Percentiles rank a stretch among this genome's conserved stretches.
Evolutionary conservation across 257 asterid species (phyloP).

Genomic region (Salvia miltiorrhiza): DNA sequence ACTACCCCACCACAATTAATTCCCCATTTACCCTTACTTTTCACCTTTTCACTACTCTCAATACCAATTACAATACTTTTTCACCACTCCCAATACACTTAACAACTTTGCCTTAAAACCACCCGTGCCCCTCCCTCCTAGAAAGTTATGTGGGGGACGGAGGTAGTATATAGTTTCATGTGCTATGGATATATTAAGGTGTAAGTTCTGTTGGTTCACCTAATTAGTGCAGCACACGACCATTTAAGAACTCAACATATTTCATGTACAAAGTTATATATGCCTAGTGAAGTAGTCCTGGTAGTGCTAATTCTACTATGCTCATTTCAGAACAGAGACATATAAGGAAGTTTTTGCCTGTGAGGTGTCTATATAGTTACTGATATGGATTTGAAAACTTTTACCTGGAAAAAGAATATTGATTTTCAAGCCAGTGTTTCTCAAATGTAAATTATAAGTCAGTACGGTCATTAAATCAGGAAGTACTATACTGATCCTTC

Average conservation of each 20-base stretch:
- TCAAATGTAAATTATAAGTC: not conserved
- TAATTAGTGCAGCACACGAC: not conserved
- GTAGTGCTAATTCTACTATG: not conserved
- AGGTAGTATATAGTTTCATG: slow-evolving; percentile 2
- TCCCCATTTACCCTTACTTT: too few relatives aligned
- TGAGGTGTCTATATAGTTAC: slow-evolving; percentile 2
- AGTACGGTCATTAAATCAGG: not conserved
- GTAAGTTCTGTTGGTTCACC: not conserved
- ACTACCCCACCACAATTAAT: too few relatives aligned
- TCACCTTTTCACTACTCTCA: too few relatives aligned
- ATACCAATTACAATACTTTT: too few relatives aligned
- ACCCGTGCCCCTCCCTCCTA: too few relatives aligned
- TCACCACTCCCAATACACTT: too few relatives aligned
- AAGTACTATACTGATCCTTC: not conserved
- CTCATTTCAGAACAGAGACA: not conserved
- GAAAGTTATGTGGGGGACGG: too few relatives aligned
- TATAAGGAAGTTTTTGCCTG: not conserved
- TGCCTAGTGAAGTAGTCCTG: not conserved
- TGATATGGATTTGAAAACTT: not conserved
- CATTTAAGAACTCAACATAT: not conserved
- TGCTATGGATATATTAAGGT: not conserved
- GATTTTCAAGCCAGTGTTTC: not conserved
- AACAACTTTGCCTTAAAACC: too few relatives aligned
- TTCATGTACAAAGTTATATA: not conserved
- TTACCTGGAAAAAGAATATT: not conserved